Conservation (phyloP, 2,329 filamentous ascomycete species). For the Fusarium protoensiforme region DNA sequence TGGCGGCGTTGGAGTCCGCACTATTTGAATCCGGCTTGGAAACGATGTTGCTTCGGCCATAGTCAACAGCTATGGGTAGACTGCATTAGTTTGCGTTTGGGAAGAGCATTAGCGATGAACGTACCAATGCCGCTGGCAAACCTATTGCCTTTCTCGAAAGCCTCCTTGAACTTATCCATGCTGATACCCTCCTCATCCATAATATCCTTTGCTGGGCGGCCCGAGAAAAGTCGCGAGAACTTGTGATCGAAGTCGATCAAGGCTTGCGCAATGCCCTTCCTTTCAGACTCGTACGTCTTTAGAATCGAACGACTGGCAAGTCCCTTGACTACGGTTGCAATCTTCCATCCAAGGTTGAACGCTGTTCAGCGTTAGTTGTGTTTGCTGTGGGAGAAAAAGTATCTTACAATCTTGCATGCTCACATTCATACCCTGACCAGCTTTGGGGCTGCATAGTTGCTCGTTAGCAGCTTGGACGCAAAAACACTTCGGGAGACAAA, state of each 20-base stretch:
- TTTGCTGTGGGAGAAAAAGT: neutral
- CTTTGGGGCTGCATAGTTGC: constrained; percentile 60
- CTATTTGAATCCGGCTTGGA: constrained; percentile 1
- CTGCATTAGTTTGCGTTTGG: neutral
- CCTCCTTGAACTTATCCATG: constrained; percentile 70
- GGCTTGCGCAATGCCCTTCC: constrained; percentile 58
- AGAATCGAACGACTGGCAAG: constrained; percentile 42
- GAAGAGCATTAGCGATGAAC: neutral
- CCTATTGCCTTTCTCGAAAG: constrained; percentile 67
- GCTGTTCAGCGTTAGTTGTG: neutral
- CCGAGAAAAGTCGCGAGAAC: constrained; percentile 33
- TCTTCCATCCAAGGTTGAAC: constrained; percentile 66
- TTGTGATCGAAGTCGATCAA: constrained; percentile 58
- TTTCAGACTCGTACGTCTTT: constrained; percentile 62
- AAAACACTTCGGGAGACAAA: neutral
- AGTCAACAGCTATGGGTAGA: constrained; percentile 15
- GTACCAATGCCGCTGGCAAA: constrained; percentile 30
- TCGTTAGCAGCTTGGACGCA: neutral
- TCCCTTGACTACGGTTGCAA: constrained; percentile 55
- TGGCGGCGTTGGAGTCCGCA: neutral
- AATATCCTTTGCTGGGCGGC: constrained; percentile 64
- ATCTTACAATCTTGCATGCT: constrained; percentile 68
- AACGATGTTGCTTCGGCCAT: constrained; percentile 17
- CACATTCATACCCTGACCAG: constrained; percentile 79
- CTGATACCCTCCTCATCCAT: constrained; percentile 70